Percentiles rank a stretch among this genome's conserved stretches.
Conservation (phyloP, 2,329 filamentous ascomycete species). For the Immersiporthe knoxdaviesiana region DNA sequence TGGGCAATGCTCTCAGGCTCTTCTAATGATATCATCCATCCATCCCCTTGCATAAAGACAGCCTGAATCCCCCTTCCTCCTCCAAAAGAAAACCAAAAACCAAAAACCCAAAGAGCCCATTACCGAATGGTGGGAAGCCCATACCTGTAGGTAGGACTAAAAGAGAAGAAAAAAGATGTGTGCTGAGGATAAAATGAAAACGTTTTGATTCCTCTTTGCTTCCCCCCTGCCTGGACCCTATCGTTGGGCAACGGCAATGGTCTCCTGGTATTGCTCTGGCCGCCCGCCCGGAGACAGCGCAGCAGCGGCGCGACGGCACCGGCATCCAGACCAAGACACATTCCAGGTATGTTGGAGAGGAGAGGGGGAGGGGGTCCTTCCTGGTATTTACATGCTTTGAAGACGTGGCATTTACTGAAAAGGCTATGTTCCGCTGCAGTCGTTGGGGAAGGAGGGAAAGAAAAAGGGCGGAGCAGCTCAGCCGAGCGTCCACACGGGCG, state of each 20-base stretch:
- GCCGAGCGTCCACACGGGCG: constrained; percentile 69
- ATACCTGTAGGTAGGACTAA: no score
- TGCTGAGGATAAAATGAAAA: neutral
- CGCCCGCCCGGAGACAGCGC: neutral
- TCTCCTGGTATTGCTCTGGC: neutral
- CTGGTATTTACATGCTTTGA: neutral
- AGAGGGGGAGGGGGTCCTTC: no score
- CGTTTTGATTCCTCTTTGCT: neutral
- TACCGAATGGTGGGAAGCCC: neutral
- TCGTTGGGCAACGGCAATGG: neutral
- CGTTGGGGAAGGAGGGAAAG: neutral
- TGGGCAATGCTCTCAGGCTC: neutral
- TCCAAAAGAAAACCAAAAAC: no score
- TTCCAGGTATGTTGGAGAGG: neutral
- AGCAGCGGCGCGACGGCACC: neutral
- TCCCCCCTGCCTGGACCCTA: neutral
- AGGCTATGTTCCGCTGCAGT: neutral
- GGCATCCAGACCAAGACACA: neutral
- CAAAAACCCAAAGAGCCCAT: neutral
- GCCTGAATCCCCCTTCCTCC: no score
- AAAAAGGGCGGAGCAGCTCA: no score
- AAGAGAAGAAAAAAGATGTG: neutral
- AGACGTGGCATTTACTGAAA: neutral
- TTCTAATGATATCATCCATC: neutral
- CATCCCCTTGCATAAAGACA: neutral